Evolutionary conservation across 495 filamentous ascomycete genomes (phyloP).

Genomic region (Talaromyces nanjingensis): DNA sequence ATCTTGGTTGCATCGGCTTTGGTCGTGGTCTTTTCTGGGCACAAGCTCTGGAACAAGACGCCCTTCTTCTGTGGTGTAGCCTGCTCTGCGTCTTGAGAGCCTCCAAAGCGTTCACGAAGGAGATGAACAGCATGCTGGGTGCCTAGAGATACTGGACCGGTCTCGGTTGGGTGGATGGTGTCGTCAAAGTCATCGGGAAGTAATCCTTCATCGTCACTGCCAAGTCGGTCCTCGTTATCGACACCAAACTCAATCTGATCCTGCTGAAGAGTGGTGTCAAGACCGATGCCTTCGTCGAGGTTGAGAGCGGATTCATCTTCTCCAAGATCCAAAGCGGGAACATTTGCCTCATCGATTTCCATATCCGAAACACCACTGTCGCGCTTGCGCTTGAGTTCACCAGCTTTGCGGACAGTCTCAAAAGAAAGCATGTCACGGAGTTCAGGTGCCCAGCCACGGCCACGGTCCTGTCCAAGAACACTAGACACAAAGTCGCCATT

Average conservation of each 20-base stretch:
- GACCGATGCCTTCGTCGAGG: constrained; percentile 41
- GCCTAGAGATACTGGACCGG: constrained; percentile 74
- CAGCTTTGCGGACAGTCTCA: constrained; percentile 65
- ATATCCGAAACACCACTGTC: constrained; percentile 82
- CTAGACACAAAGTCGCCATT: constrained; percentile 78
- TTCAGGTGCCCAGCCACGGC: constrained; percentile 81
- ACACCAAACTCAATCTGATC: constrained; percentile 58
- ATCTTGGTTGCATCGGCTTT: constrained; percentile 93
- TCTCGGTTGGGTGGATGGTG: constrained; percentile 73
- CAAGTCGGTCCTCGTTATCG: constrained; percentile 41
- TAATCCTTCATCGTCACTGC: constrained; percentile 50
- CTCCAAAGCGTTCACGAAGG: constrained; percentile 77
- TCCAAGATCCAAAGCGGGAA: constrained; percentile 63
- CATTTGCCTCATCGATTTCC: constrained; percentile 55
- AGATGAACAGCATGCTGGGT: constrained; percentile 96
- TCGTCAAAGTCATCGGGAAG: constrained; percentile 62
- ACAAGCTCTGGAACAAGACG: constrained; percentile 85
- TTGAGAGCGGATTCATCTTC: constrained; percentile 52
- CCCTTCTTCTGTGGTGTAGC: constrained; percentile 66
- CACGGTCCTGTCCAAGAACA: constrained; percentile 67
- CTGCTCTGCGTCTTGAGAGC: constrained; percentile 45
- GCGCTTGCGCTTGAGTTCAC: constrained; percentile 88
- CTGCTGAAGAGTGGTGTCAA: constrained; percentile 44
- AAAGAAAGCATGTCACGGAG: constrained; percentile 78
- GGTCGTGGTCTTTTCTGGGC: constrained; percentile 70